Conservation (phyloP, 768 basidiomycete species). For the Udeniomyces megalosporus region DNA sequence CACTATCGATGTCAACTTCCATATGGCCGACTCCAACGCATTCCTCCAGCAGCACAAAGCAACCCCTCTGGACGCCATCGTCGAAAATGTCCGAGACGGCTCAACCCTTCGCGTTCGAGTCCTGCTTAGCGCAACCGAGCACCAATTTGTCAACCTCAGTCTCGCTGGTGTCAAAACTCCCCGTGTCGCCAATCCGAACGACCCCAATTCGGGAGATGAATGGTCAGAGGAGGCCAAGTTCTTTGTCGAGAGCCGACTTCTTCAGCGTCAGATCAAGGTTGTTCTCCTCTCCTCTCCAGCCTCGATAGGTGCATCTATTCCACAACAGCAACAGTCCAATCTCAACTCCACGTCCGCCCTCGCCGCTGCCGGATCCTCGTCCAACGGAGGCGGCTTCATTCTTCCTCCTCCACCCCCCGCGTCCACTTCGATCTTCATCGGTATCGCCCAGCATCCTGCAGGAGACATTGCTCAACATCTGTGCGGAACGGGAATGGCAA, state of each 20-base stretch:
- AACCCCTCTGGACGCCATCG: slow-evolving; percentile 73
- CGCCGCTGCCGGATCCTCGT: background rate
- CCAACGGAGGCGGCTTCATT: slow-evolving; percentile 30
- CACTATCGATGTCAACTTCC: slow-evolving; percentile 42
- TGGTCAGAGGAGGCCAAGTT: slow-evolving; percentile 88
- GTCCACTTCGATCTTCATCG: slow-evolving; percentile 75
- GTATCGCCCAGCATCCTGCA: slow-evolving; percentile 72
- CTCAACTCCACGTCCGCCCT: background rate
- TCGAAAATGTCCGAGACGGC: slow-evolving; percentile 87
- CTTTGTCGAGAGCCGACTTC: slow-evolving; percentile 76
- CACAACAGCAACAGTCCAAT: background rate
- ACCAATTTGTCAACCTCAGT: slow-evolving; percentile 69
- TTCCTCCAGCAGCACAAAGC: slow-evolving; percentile 87
- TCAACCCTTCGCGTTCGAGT: slow-evolving; percentile 76
- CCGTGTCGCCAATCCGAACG: slow-evolving; percentile 22
- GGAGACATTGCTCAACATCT: slow-evolving; percentile 89
- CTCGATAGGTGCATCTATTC: slow-evolving; percentile 5
- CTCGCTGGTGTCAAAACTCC: slow-evolving; percentile 30
- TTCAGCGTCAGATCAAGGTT: slow-evolving; percentile 61
- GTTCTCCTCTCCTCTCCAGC: slow-evolving; percentile 59
- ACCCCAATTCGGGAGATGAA: slow-evolving; percentile 42
- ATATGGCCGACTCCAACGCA: slow-evolving; percentile 72
- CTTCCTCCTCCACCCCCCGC: slow-evolving; percentile 37
- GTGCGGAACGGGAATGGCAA: slow-evolving; percentile 66
- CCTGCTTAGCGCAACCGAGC: slow-evolving; percentile 48